These are phyloP conservation scores for Cystofilobasidium macerans DNA, from an alignment of 768 basidiomycete genomes.

Conservation along the genomic window DNA sequence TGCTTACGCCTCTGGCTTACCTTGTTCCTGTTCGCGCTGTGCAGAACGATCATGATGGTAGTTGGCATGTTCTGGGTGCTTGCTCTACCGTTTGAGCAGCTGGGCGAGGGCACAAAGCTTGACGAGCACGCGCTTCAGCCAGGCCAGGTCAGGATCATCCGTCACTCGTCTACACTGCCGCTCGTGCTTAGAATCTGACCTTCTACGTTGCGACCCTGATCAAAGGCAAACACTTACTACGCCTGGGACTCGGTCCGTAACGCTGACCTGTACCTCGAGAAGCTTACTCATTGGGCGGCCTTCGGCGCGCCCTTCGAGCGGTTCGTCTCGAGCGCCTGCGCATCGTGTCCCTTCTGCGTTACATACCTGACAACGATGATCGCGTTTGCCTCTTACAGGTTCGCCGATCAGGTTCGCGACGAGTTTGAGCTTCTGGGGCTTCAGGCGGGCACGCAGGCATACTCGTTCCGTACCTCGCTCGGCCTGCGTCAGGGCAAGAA, in stretches of 20 bases:
- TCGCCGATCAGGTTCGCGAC: constrained; percentile 50
- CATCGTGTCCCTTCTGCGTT: too few relatives aligned
- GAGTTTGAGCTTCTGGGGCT: constrained; percentile 71
- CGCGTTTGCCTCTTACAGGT: constrained; percentile 43
- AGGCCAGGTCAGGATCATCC: constrained; percentile 51
- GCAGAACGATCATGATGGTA: constrained; percentile 15
- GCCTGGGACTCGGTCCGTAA: constrained; percentile 78
- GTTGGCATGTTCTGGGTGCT: constrained; percentile 16
- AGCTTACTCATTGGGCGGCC: constrained; percentile 54
- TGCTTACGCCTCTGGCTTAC: neutral
- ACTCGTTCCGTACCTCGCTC: constrained; percentile 47
- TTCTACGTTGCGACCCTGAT: neutral
- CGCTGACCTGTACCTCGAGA: constrained; percentile 68
- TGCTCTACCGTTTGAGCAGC: constrained; percentile 12
- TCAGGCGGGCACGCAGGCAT: constrained; percentile 56
- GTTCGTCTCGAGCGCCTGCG: constrained; percentile 44
- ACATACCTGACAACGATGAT: too few relatives aligned
- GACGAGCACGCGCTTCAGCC: constrained; percentile 96
- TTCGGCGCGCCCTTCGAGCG: constrained; percentile 56
- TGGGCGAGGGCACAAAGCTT: constrained; percentile 46
- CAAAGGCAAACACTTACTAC: constrained; percentile 91
- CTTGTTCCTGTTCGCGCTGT: neutral
- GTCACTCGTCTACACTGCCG: neutral
- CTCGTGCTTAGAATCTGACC: neutral
- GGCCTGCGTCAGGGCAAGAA: constrained; percentile 51